Conservation (phyloP, 129 eudicot species). For the Artemisia argyi region DNA sequence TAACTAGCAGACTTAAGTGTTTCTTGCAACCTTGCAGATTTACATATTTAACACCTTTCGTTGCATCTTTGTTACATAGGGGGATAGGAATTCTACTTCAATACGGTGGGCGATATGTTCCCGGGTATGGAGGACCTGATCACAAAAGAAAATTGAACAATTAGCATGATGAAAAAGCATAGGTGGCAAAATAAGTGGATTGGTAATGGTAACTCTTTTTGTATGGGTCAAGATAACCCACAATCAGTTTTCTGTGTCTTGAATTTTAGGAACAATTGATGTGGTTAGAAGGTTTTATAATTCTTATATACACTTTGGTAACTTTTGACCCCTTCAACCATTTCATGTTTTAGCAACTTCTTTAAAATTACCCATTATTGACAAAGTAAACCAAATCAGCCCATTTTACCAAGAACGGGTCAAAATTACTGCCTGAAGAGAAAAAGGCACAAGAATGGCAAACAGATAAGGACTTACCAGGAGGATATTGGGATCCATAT, state of each 20-base stretch:
- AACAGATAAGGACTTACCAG: conserved; percentile 43
- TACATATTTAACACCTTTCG: neutral
- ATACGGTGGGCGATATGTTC: conserved; percentile 63
- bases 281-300: too few relatives aligned
- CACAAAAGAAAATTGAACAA: neutral
- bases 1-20: neutral
- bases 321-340: too few relatives aligned
- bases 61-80: conserved; percentile 1
- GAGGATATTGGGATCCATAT: conserved; percentile 60
- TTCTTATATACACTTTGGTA: too few relatives aligned
- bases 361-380: too few relatives aligned
- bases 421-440: too few relatives aligned
- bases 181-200: neutral
- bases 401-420: too few relatives aligned
- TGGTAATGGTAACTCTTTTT: neutral
- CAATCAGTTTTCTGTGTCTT: too few relatives aligned
- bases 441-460: too few relatives aligned
- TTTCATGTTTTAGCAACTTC: too few relatives aligned
- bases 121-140: conserved; percentile 50
- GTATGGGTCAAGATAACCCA: neutral
- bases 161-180: neutral
- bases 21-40: too few relatives aligned
- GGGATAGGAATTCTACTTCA: conserved; percentile 28
- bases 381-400: too few relatives aligned
- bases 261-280: too few relatives aligned